Evolutionary conservation across 2,329 filamentous ascomycete genomes (phyloP), one percentile per base, ranked within the genome.

Genomic region (Epichloe amarillans): DNA sequence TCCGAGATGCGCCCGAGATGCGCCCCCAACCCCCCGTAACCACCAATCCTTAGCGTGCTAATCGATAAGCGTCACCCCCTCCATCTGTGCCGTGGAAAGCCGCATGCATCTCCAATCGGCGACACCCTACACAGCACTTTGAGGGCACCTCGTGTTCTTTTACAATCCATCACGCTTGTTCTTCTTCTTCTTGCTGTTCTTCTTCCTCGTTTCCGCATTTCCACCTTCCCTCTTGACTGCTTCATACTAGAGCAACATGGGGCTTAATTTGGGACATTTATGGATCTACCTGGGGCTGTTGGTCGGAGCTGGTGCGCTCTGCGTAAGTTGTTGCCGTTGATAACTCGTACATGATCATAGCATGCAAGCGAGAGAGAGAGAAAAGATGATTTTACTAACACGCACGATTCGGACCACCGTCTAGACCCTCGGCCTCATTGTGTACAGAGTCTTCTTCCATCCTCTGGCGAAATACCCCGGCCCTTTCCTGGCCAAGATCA

Each of bases 381-480:
- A 7, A 12, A 19, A 4, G 15, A 15, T 3, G 17, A 19, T 12
- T 36, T 46, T 37, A 17, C 45, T 38, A 23, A 46, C 45, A n/a
- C 19, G 33, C 45, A n/a, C 19, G 33, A n/a, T 6, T 41, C 14
- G 26, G 39, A 38, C 30, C 11, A 30, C 36, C 36, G 12, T 12
- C 11, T 45, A 75, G 73, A 60, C 61, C 43, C 53, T 64, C 50
- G 65, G 64, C 40, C 58, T 79, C 33, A 61, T 73, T 47, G 57
- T 79, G 42, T 83, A 84, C 60, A 71, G 79, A 50, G 57, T 83
- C 52, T 80, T 73, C 61, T 77, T 84, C 62, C 82, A 85, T 59
- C 81, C 82, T 3, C 66, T 85, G 10, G 74, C 80, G 17, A 79
- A 76, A 52, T 83, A 83, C 55, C 82, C 81, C 1, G 82, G 82